Conservation (phyloP, 2,329 filamentous ascomycete genomes). For the Claviceps maximensis region DNA sequence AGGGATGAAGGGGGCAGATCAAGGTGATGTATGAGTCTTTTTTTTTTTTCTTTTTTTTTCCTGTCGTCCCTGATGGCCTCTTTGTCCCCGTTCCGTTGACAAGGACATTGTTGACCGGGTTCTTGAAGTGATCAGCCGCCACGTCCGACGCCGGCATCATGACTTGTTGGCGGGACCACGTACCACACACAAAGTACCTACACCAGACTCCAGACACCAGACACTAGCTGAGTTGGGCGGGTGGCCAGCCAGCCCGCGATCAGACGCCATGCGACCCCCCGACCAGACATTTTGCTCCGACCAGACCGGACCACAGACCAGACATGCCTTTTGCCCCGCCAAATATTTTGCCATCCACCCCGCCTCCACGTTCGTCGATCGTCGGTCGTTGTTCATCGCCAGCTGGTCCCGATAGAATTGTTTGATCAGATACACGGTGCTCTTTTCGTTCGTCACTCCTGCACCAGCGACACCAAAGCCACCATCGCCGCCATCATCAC, state of each 20-base stretch:
- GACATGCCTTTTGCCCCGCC: slow-evolving; percentile 7
- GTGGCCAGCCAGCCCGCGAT: too few relatives aligned
- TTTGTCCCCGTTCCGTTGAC: neutral
- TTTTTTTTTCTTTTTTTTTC: neutral
- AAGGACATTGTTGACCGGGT: too few relatives aligned
- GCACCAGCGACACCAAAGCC: slow-evolving; percentile 9
- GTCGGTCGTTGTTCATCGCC: neutral
- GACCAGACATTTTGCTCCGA: neutral
- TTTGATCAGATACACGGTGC: neutral
- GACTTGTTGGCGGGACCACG: too few relatives aligned
- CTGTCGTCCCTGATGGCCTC: too few relatives aligned
- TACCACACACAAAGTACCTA: too few relatives aligned
- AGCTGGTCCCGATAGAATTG: too few relatives aligned
- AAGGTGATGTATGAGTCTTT: neutral
- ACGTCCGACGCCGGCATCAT: neutral
- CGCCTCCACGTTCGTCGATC: slow-evolving; percentile 1
- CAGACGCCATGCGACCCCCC: too few relatives aligned
- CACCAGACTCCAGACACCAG: too few relatives aligned
- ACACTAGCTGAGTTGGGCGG: too few relatives aligned
- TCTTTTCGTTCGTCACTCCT: slow-evolving; percentile 5
- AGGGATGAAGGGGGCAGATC: too few relatives aligned
- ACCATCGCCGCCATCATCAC: slow-evolving; percentile 16
- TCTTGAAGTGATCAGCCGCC: neutral
- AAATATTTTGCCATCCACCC: slow-evolving; percentile 3
- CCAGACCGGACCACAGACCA: neutral